A percentile compares a stretch with the other conserved stretches of the same genome.
Conservation (phyloP, 306 rosid genomes). For the Boehmeria nivea region DNA sequence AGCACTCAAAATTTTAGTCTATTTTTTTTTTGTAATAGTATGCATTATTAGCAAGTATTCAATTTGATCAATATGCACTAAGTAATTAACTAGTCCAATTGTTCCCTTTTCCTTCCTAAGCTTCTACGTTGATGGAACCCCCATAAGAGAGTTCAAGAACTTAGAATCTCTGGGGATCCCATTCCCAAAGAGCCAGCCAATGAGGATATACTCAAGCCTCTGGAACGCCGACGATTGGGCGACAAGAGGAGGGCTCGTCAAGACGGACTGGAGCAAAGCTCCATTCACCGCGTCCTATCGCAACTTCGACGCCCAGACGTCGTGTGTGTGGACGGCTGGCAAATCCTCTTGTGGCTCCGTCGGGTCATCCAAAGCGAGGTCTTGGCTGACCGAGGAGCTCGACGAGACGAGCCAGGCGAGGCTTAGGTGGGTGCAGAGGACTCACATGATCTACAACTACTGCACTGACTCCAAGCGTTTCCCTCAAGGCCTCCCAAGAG, state of each 20-base stretch:
- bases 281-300: constrained; percentile 59
- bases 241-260: constrained; percentile 68
- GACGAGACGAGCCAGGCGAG: constrained; percentile 33
- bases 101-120: constrained; percentile 29
- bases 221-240: constrained; percentile 94
- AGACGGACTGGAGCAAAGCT: constrained; percentile 58
- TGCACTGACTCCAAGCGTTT: constrained; percentile 48
- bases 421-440: constrained; percentile 49
- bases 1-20: too few species aligned
- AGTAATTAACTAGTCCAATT: too few species aligned
- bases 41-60: too few species aligned
- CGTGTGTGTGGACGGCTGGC: constrained; percentile 44
- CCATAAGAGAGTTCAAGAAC: constrained; percentile 75
- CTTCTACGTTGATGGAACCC: constrained; percentile 58
- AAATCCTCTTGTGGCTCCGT: constrained; percentile 43
- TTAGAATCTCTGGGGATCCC: constrained; percentile 44
- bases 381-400: constrained; percentile 43
- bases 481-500: constrained; percentile 51
- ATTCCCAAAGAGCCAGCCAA: constrained; percentile 50
- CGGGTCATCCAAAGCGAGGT: background rate
- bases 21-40: too few species aligned
- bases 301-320: constrained; percentile 45
- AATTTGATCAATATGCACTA: too few species aligned
- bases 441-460: constrained; percentile 59
- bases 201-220: constrained; percentile 55